Evolutionary conservation across 805 yeast genomes (phyloP).

Genomic region (Candida railenensis): DNA sequence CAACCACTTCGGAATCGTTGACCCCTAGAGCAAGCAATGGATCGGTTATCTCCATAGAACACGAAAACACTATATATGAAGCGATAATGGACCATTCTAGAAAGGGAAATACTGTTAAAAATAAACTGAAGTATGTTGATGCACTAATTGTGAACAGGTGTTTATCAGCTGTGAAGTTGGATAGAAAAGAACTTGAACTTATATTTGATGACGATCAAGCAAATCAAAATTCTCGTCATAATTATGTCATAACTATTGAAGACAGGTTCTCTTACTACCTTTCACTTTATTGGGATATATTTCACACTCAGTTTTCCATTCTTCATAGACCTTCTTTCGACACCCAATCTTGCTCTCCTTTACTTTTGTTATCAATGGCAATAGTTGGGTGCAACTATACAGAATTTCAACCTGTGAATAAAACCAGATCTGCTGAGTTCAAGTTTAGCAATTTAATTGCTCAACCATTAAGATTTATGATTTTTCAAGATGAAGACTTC

Average conservation of each 20-base stretch:
- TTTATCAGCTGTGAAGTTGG: slow-evolving; percentile 19
- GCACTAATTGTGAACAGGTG: slow-evolving; percentile 33
- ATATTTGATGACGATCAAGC: slow-evolving; percentile 14
- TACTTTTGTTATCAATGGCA: slow-evolving; percentile 55
- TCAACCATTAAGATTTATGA: slow-evolving; percentile 62
- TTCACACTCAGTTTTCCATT: slow-evolving; percentile 59
- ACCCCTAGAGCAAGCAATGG: slow-evolving; percentile 14
- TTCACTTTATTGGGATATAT: slow-evolving; percentile 53
- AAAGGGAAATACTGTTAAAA: slow-evolving; percentile 21
- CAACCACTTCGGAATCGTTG: slow-evolving; percentile 25
- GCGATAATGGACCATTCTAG: slow-evolving; percentile 19
- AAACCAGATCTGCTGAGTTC: slow-evolving; percentile 30
- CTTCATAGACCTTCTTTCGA: slow-evolving; percentile 60
- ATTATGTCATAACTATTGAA: slow-evolving; percentile 16
- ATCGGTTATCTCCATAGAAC: slow-evolving; percentile 1
- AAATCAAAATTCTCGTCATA: not conserved
- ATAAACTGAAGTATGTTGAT: slow-evolving; percentile 40
- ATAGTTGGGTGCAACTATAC: slow-evolving; percentile 53
- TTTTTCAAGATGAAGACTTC: slow-evolving; percentile 71
- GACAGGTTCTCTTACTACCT: slow-evolving; percentile 35
- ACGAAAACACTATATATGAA: slow-evolving; percentile 10
- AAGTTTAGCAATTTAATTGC: slow-evolving; percentile 48
- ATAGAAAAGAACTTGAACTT: slow-evolving; percentile 23
- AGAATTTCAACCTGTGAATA: slow-evolving; percentile 9
- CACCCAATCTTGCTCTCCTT: slow-evolving; percentile 45